Conservation (phyloP, 192 early-diverging fungal species). For the Backusella sp. region DNA sequence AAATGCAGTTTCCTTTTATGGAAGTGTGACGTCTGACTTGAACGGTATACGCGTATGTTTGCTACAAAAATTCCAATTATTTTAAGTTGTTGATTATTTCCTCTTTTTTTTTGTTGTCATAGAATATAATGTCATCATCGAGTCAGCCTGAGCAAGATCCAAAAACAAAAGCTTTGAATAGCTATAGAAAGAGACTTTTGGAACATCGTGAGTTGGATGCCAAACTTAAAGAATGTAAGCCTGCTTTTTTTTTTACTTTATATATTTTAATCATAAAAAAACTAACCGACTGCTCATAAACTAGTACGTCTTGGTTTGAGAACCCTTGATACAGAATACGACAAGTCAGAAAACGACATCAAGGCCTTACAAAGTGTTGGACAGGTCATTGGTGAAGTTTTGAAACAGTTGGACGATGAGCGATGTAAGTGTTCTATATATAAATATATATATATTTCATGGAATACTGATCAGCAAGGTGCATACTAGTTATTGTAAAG, state of each 20-base stretch:
- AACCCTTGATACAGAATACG: conserved; percentile 85
- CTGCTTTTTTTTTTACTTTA: not conserved
- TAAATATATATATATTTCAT: too few species aligned
- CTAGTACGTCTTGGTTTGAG: conserved; percentile 80
- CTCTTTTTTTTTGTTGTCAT: conserved; percentile 5
- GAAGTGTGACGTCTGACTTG: not conserved
- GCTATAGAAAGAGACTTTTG: conserved; percentile 85
- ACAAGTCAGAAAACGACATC: conserved; percentile 97
- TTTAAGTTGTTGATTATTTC: not conserved
- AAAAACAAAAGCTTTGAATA: conserved; percentile 74
- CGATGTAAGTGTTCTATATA: conserved; percentile 65
- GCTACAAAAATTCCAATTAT: not conserved
- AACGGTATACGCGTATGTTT: conserved; percentile 2
- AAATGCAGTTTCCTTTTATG: not conserved
- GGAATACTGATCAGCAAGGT: too few species aligned
- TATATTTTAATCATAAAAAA: not conserved
- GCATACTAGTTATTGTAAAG: conserved; percentile 87
- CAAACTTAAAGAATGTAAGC: conserved; percentile 89
- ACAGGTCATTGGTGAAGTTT: conserved; percentile 97
- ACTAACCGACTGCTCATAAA: not conserved
- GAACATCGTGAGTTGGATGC: conserved; percentile 96
- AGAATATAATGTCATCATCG: conserved; percentile 25
- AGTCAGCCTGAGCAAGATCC: conserved; percentile 51
- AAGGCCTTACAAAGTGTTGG: conserved; percentile 99
- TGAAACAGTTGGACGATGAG: conserved; percentile 97